Conservation (phyloP, 2,329 filamentous ascomycete species). For the Lasiodiplodia theobromae region DNA sequence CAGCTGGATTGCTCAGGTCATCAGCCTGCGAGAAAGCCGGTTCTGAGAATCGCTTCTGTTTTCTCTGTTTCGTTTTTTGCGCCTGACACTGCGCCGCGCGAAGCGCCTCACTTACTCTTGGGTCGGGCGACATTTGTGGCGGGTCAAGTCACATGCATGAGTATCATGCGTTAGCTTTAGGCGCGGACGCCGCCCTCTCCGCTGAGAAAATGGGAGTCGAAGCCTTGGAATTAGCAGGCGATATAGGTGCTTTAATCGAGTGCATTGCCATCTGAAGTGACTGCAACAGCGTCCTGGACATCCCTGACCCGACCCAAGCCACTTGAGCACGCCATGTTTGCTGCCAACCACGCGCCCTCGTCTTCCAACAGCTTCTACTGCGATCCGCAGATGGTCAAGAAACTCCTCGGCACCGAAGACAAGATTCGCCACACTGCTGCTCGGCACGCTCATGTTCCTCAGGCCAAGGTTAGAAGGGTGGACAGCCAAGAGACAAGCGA, state of each 20-base stretch:
- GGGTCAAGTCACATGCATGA: background rate
- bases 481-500: background rate
- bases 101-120: background rate
- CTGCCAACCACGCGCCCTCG: conserved; percentile 3
- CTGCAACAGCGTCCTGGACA: background rate
- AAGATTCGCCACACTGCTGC: background rate
- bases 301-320: background rate
- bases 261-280: background rate
- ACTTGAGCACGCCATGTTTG: conserved; percentile 12
- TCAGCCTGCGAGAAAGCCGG: too few species aligned
- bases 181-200: conserved; percentile 3
- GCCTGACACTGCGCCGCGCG: background rate
- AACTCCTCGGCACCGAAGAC: conserved; percentile 4
- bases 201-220: background rate
- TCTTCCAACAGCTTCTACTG: conserved; percentile 6
- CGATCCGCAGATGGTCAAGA: conserved; percentile 12
- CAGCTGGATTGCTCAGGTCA: background rate
- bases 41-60: background rate
- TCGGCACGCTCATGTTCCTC: background rate
- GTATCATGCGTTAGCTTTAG: conserved; percentile 6
- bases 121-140: background rate
- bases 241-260: background rate
- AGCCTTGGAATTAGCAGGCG: background rate
- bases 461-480: background rate
- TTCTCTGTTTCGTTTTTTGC: background rate